Evolutionary conservation across 495 filamentous ascomycete species (phyloP).

Genomic region (Letharia columbiana): DNA sequence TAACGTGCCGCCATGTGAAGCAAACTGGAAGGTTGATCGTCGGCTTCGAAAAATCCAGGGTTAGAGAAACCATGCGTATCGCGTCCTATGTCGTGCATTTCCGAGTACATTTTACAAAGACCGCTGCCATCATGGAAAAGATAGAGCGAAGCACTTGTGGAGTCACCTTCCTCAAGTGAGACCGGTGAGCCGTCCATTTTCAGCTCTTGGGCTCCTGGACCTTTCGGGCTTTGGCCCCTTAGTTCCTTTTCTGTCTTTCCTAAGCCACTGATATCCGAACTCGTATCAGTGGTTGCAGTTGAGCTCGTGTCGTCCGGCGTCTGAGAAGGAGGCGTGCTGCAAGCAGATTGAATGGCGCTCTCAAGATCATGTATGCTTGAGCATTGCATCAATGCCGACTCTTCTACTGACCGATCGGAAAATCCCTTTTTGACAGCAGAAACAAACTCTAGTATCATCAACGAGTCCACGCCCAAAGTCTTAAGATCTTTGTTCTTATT

Average conservation of each 20-base stretch:
- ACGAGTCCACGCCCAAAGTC: no score
- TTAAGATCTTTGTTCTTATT: no score
- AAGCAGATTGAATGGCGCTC: neutral
- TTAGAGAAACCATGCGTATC: slow-evolving; percentile 12
- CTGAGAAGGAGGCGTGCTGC: neutral
- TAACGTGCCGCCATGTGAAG: neutral
- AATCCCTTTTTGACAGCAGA: no score
- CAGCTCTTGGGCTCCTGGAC: neutral
- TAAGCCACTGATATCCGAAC: no score
- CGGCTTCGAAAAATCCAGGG: slow-evolving; percentile 10
- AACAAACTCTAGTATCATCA: no score
- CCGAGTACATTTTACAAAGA: slow-evolving; percentile 8
- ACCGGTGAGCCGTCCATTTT: neutral
- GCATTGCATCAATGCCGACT: neutral
- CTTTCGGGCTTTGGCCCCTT: no score
- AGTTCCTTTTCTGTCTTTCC: no score
- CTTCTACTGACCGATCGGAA: no score
- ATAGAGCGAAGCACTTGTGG: slow-evolving; percentile 4
- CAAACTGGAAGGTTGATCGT: slow-evolving; percentile 1
- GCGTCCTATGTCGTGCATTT: slow-evolving; percentile 2
- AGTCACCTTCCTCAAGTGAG: neutral
- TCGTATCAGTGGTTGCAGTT: neutral
- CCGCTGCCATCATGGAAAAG: slow-evolving; percentile 18
- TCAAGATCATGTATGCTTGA: neutral
- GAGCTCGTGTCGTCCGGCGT: neutral